Evolutionary conservation across 148 eudicot genomes (phyloP).

Genomic region (Nepenthes gracilis): DNA sequence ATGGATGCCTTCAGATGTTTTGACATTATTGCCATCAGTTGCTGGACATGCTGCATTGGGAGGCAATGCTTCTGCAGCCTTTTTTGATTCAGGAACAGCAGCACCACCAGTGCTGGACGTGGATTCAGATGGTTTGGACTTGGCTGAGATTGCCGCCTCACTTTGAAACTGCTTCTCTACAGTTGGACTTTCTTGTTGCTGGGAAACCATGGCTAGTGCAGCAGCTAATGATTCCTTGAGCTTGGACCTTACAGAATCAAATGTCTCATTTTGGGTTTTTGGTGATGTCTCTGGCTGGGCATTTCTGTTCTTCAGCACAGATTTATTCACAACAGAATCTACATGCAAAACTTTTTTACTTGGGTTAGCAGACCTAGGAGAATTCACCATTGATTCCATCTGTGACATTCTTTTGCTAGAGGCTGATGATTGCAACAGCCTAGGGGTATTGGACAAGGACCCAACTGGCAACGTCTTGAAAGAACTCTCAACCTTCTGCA

Average conservation of each 20-base stretch:
- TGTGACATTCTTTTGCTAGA: slow-evolving; percentile 19
- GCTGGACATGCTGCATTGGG: slow-evolving; percentile 12
- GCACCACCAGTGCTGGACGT: slow-evolving; percentile 7
- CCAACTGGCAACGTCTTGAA: slow-evolving; percentile 10
- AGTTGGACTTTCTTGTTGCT: slow-evolving; percentile 21
- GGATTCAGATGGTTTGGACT: slow-evolving; percentile 17
- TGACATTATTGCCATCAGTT: slow-evolving; percentile 16
- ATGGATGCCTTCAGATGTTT: slow-evolving; percentile 11
- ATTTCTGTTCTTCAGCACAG: slow-evolving; percentile 35
- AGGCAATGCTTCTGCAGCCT: slow-evolving; percentile 10
- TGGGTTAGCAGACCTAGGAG: slow-evolving; percentile 15
- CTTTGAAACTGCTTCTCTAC: slow-evolving; percentile 15
- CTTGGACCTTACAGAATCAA: slow-evolving; percentile 72
- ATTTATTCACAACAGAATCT: slow-evolving; percentile 34
- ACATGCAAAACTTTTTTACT: slow-evolving; percentile 43
- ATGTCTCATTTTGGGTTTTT: slow-evolving; percentile 34
- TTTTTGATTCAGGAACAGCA: slow-evolving; percentile 12
- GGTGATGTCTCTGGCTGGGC: slow-evolving; percentile 28
- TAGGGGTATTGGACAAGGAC: slow-evolving; percentile 12
- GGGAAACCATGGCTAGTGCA: slow-evolving; percentile 60
- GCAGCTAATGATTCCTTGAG: slow-evolving; percentile 83
- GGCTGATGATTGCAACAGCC: slow-evolving; percentile 13
- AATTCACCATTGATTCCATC: slow-evolving; percentile 12
- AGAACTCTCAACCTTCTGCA: slow-evolving; percentile 10
- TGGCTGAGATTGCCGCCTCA: slow-evolving; percentile 4